A percentile compares a stretch with the other conserved stretches of the same genome.
These are phyloP conservation scores for Xylaria venustula DNA, from an alignment of 495 filamentous ascomycete species.

Conservation along the genomic window DNA sequence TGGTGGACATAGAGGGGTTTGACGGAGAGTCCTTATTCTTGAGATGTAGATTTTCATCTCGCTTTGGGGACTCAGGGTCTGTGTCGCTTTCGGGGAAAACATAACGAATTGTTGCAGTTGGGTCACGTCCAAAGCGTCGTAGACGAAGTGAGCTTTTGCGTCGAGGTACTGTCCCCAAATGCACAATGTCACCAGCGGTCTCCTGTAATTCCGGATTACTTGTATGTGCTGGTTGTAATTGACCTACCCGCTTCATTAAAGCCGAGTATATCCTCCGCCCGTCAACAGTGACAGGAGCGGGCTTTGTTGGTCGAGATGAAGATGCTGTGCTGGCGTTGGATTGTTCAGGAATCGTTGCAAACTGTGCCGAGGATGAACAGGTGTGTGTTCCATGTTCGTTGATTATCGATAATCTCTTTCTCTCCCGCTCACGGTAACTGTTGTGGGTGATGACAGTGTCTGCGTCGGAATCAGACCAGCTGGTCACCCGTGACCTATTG, in stretches of 20 bases:
- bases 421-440: slow-evolving; percentile 42
- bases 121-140: slow-evolving; percentile 6
- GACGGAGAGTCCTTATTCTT: background rate
- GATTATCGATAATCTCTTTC: slow-evolving; percentile 64
- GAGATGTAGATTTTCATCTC: slow-evolving; percentile 1
- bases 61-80: slow-evolving; percentile 10
- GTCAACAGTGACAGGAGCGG: slow-evolving; percentile 42
- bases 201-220: slow-evolving; percentile 30
- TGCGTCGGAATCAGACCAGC: slow-evolving; percentile 65
- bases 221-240: slow-evolving; percentile 24
- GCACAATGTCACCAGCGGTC: slow-evolving; percentile 19
- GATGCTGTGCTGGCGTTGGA: slow-evolving; percentile 3
- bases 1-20: background rate
- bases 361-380: slow-evolving; percentile 37
- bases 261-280: slow-evolving; percentile 71
- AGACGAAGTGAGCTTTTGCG: slow-evolving; percentile 23
- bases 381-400: slow-evolving; percentile 58
- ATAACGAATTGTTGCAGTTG: slow-evolving; percentile 34
- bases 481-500: slow-evolving; percentile 68
- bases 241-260: slow-evolving; percentile 54
- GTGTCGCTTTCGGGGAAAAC: slow-evolving; percentile 23
- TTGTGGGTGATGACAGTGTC: slow-evolving; percentile 43
- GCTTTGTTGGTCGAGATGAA: slow-evolving; percentile 2
- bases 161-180: slow-evolving; percentile 34
- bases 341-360: slow-evolving; percentile 2